Evolutionary conservation across 2,329 filamentous ascomycete genomes (phyloP).

Genomic region (Beauveria brongniartii): DNA sequence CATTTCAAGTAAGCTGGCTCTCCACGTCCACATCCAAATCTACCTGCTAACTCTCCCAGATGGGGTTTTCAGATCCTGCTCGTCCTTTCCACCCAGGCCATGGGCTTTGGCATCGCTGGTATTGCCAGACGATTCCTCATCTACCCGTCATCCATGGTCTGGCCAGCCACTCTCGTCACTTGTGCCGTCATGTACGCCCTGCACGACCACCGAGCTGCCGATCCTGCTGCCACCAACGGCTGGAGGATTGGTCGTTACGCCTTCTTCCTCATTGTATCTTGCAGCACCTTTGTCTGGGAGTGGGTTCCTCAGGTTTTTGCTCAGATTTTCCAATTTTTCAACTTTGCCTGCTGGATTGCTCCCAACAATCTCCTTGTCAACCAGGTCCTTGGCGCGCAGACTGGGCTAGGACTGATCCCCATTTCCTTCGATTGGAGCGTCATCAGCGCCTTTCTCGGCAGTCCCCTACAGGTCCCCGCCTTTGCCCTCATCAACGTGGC

Average conservation of each 20-base stretch:
- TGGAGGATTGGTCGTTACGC: slow-evolving; percentile 52
- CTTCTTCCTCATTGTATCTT: slow-evolving; percentile 47
- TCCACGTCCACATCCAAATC: neutral
- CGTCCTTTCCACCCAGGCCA: slow-evolving; percentile 52
- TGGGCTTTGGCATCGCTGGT: slow-evolving; percentile 57
- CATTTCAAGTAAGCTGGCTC: slow-evolving; percentile 29
- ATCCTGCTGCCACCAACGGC: slow-evolving; percentile 38
- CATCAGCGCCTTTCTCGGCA: slow-evolving; percentile 46
- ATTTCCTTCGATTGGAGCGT: slow-evolving; percentile 61
- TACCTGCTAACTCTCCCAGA: neutral
- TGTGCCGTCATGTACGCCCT: slow-evolving; percentile 55
- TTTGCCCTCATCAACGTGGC: slow-evolving; percentile 53
- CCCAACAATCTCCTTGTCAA: slow-evolving; percentile 55
- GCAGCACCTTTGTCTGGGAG: slow-evolving; percentile 46
- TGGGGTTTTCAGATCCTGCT: slow-evolving; percentile 54
- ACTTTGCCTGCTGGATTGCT: slow-evolving; percentile 54
- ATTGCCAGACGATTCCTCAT: slow-evolving; percentile 51
- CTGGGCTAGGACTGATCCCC: slow-evolving; percentile 53
- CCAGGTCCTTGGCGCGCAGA: slow-evolving; percentile 55
- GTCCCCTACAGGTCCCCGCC: slow-evolving; percentile 52
- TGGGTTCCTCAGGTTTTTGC: slow-evolving; percentile 52
- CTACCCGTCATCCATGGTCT: slow-evolving; percentile 56
- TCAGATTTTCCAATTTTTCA: slow-evolving; percentile 50
- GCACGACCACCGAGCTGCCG: slow-evolving; percentile 49
- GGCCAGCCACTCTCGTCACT: slow-evolving; percentile 54